Percentiles rank a stretch among this genome's conserved stretches.
These are phyloP conservation scores for Backusella tuberculispora DNA, from an alignment of 192 early-diverging fungal species.

Conservation along the genomic window DNA sequence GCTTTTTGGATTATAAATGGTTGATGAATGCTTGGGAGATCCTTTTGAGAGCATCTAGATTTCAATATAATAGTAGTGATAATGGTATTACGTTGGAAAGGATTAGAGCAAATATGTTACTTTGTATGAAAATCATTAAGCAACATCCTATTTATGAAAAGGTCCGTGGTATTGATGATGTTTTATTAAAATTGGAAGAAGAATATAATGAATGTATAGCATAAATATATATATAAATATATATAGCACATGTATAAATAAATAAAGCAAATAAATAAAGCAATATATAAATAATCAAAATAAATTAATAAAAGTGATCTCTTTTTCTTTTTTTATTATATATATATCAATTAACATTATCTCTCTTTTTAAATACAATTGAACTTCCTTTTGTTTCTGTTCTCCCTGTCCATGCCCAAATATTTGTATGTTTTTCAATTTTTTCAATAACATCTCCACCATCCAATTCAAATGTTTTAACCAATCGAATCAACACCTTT, in stretches of 20 bases:
- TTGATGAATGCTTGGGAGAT: slow-evolving; percentile 15
- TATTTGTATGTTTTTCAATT: not conserved
- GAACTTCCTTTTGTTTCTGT: slow-evolving; percentile 18
- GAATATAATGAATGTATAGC: not conserved
- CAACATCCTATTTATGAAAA: slow-evolving; percentile 6
- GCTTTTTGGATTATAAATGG: slow-evolving; percentile 11
- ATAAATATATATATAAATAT: too few relatives aligned
- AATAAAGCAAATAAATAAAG: too few relatives aligned
- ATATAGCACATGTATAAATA: too few relatives aligned
- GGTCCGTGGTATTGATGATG: not conserved
- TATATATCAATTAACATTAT: not conserved
- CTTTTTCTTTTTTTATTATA: not conserved
- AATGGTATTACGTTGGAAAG: not conserved
- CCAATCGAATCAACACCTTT: slow-evolving; percentile 1
- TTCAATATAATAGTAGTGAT: not conserved
- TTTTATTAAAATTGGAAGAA: not conserved
- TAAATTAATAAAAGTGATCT: too few relatives aligned
- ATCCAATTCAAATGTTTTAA: slow-evolving; percentile 17
- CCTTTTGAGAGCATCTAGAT: not conserved
- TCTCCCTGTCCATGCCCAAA: slow-evolving; percentile 30
- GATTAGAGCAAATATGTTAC: not conserved
- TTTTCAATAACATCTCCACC: slow-evolving; percentile 10
- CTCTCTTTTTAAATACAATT: slow-evolving; percentile 11
- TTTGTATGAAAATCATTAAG: slow-evolving; percentile 11
- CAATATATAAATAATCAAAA: too few relatives aligned